Evolutionary conservation across 176 grass and related monocot species (phyloP).

Genomic region (Avena sativa): DNA sequence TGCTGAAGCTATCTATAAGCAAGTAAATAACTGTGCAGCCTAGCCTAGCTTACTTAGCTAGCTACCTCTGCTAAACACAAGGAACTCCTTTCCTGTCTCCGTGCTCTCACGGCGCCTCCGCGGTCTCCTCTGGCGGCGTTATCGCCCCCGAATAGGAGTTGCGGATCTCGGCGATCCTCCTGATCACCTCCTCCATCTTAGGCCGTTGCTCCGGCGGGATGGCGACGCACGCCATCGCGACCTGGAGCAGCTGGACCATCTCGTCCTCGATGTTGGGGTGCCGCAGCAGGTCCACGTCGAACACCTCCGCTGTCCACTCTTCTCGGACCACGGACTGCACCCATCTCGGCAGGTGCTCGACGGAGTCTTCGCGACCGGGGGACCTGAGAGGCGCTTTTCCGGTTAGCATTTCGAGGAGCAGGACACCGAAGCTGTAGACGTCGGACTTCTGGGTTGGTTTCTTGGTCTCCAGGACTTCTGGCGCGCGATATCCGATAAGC

Average conservation of each 20-base stretch:
- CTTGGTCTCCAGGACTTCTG: constrained; percentile 80
- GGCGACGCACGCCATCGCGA: constrained; percentile 87
- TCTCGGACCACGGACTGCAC: constrained; percentile 94
- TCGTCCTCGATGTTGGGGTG: constrained; percentile 89
- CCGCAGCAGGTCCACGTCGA: constrained; percentile 74
- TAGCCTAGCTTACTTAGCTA: constrained; percentile 36
- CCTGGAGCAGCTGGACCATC: constrained; percentile 94
- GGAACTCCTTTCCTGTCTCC: not conserved
- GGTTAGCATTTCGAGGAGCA: constrained; percentile 91
- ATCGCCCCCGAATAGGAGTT: constrained; percentile 59
- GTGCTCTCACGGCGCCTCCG: constrained; percentile 39
- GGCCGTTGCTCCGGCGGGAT: constrained; percentile 63
- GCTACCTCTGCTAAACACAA: constrained; percentile 44
- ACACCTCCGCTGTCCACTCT: constrained; percentile 96
- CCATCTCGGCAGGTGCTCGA: constrained; percentile 80
- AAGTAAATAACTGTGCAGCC: constrained; percentile 49
- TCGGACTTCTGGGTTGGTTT: constrained; percentile 85
- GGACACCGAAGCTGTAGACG: constrained; percentile 88
- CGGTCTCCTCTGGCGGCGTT: constrained; percentile 60
- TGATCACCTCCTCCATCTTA: constrained; percentile 87
- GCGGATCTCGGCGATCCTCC: constrained; percentile 67
- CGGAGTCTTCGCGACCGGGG: constrained; percentile 54
- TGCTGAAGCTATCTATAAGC: constrained; percentile 60
- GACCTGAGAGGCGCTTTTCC: constrained; percentile 91
- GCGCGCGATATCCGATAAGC: constrained; percentile 81